Base-by-base conservation (phyloP, 2,329 filamentous ascomycete species). In the Phoma sp. region DNA sequence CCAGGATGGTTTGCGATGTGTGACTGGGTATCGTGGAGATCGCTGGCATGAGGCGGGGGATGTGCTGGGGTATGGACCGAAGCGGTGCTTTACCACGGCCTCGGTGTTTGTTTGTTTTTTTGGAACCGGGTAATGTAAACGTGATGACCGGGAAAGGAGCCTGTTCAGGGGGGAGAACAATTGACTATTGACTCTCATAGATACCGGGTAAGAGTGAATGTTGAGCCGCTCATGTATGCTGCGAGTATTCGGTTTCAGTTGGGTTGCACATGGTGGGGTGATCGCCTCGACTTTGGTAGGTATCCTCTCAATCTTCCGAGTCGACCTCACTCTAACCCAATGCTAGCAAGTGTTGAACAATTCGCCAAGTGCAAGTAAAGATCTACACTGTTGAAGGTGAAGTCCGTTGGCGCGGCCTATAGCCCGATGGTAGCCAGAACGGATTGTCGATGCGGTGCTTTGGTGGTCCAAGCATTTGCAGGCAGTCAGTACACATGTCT, bases 211-310 rank as follows among this genome's bases (percentile, higher is more conserved):
- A 35, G 15, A 25, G 35, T 19, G 36, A 39, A 24, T 46, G 46
- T 43, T 43, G 43, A 51, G 46, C 24, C 39, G 45, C 41, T 43
- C 21, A 43, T 55, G 41, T 41, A 40, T 33, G 47, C 31, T 43
- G 45, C 43, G 24, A 31, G 21, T 55, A 41, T 55, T 46, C 46
- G 41, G 52, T 55, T 55, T 55, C 52, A 55, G 36, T 46, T 31
- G 46, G 25, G 52, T 55, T 51, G 37, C 52, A 51, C 46, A 10
- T 7, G 37, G 25, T 46, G 46, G 41, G 31, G 46, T 13, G 46
- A 46, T 17, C 37, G 31, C 52, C 46, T 51, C 37, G 46, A 25
- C 41, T 46, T 22, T 29, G 15, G 40, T 27, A 21, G 24, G 38
- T 21, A 38, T 46, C n/a, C 52, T 41, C n/a, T 19, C n/a, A 13